These are phyloP conservation scores for Tricharina praecox DNA, from an alignment of 495 filamentous ascomycete species.

Conservation along the genomic window DNA sequence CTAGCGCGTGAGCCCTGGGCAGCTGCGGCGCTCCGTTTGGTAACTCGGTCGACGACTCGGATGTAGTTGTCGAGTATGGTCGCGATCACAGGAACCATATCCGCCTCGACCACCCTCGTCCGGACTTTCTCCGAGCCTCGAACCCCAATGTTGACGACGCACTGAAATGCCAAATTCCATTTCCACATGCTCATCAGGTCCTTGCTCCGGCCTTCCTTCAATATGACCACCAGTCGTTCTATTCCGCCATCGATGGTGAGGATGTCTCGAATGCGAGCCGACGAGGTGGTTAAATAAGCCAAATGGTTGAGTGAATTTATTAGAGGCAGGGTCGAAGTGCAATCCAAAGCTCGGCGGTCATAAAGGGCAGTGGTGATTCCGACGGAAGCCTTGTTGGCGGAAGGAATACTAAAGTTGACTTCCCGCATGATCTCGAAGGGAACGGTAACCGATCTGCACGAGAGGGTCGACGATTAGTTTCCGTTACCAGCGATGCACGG, in stretches of 20 bases:
- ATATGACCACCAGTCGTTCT: conserved; percentile 86
- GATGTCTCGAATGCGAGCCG: conserved; percentile 90
- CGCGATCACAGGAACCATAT: conserved; percentile 97
- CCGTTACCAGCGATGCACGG: no score
- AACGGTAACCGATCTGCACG: no score
- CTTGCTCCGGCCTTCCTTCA: conserved; percentile 88
- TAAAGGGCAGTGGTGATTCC: conserved; percentile 97
- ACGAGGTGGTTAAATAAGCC: conserved; percentile 96
- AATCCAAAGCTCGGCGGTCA: conserved; percentile 90
- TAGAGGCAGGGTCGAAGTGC: conserved; percentile 87
- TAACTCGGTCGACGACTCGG: conserved; percentile 65
- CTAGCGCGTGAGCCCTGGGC: conserved; percentile 37
- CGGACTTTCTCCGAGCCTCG: conserved; percentile 83
- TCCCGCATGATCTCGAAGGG: conserved; percentile 97
- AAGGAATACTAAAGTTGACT: conserved; percentile 98
- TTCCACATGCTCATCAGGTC: conserved; percentile 99
- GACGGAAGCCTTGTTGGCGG: conserved; percentile 98
- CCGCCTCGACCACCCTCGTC: conserved; percentile 89
- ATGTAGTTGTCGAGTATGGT: conserved; percentile 99
- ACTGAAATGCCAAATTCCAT: conserved; percentile 97
- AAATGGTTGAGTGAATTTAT: conserved; percentile 98
- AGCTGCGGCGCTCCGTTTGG: conserved; percentile 50
- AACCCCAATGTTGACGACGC: conserved; percentile 96
- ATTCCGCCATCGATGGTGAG: conserved; percentile 96
- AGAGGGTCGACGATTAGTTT: no score